phyloP scores from a whole-genome alignment of 1,284 basidiomycete species.

The Ceratobasidium sp. region DNA sequence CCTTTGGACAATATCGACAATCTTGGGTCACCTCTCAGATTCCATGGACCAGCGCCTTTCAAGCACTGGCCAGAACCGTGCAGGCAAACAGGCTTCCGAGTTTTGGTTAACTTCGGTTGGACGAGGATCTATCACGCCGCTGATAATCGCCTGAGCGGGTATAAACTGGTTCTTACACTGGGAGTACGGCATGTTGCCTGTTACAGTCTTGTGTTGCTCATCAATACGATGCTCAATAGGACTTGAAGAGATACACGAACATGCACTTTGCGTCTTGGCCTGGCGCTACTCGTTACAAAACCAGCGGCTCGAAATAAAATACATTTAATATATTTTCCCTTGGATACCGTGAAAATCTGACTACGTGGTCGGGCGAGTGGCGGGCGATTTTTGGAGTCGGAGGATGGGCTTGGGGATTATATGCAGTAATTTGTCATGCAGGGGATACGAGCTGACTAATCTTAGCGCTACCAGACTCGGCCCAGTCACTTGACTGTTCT shows the following conservation, averaged over 20 bases:
- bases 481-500: not conserved
- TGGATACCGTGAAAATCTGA: not conserved
- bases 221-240: not conserved
- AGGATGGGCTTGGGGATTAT: too few species aligned
- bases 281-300: not conserved
- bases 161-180: not conserved
- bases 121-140: not conserved
- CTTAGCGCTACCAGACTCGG: not conserved
- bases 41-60: constrained; percentile 3
- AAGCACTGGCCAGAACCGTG: not conserved
- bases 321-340: not conserved
- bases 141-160: not conserved
- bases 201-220: not conserved
- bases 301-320: not conserved
- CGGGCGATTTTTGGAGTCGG: too few species aligned
- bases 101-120: not conserved
- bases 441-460: not conserved
- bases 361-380: too few species aligned
- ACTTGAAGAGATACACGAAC: not conserved
- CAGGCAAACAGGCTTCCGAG: not conserved
- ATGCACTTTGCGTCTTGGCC: not conserved
- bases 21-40: not conserved
- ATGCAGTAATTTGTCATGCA: too few species aligned
- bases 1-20: not conserved
- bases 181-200: constrained; percentile 2